Evolutionary conservation across 495 filamentous ascomycete genomes (phyloP).

Genomic region (Aspergillus saccharolyticus): DNA sequence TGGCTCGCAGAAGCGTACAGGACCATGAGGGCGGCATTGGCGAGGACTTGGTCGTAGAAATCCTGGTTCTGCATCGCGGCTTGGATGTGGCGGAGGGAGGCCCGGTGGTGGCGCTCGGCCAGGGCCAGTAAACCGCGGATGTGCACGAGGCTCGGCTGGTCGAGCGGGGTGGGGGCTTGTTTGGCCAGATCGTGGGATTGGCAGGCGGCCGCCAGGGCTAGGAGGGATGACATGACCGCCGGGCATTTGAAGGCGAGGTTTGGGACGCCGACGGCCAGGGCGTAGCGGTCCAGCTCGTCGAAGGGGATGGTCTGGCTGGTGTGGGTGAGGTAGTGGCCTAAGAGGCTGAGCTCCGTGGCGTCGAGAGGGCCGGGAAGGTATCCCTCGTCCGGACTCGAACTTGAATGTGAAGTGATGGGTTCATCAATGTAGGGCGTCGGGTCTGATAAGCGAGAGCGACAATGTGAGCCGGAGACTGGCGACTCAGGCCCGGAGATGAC

Average conservation of each 20-base stretch:
- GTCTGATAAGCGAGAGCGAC: slow-evolving; percentile 9
- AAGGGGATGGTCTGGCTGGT: slow-evolving; percentile 34
- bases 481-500: slow-evolving; percentile 4
- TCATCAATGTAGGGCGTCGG: slow-evolving; percentile 6
- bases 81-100: slow-evolving; percentile 30
- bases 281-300: slow-evolving; percentile 32
- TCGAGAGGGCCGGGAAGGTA: slow-evolving; percentile 14
- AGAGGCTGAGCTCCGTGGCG: slow-evolving; percentile 29
- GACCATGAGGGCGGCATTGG: slow-evolving; percentile 43
- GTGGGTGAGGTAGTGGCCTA: slow-evolving; percentile 39
- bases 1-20: slow-evolving; percentile 41
- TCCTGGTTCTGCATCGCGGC: slow-evolving; percentile 22
- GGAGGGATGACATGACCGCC: slow-evolving; percentile 37
- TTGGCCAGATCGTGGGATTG: slow-evolving; percentile 35
- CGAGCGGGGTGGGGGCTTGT: slow-evolving; percentile 10
- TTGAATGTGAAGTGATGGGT: slow-evolving; percentile 1
- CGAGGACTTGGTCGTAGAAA: slow-evolving; percentile 33
- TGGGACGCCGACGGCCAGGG: slow-evolving; percentile 37
- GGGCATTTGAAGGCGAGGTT: slow-evolving; percentile 37
- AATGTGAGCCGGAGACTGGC: slow-evolving; percentile 4
- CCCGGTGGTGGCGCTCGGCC: slow-evolving; percentile 30
- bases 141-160: slow-evolving; percentile 12
- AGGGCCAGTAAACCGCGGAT: slow-evolving; percentile 28
- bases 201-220: slow-evolving; percentile 37
- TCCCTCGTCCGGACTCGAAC: slow-evolving; percentile 1